These are phyloP conservation scores for Sphaerulina vaccinii DNA, from an alignment of 2,329 filamentous ascomycete species.

Conservation along the genomic window DNA sequence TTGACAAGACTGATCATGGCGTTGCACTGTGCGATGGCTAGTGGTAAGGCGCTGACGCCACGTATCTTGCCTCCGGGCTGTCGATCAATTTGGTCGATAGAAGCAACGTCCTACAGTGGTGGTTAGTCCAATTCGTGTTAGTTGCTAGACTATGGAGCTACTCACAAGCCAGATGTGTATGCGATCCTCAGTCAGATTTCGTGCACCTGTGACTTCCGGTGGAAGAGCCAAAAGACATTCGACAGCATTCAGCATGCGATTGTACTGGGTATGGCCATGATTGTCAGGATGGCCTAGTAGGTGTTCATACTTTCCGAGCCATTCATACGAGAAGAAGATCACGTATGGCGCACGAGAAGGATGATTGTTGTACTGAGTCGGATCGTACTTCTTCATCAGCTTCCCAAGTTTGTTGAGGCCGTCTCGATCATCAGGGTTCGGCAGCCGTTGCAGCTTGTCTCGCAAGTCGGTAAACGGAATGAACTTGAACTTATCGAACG, in stretches of 20 bases:
- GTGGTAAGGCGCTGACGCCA: slow-evolving; percentile 40
- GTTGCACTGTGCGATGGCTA: slow-evolving; percentile 44
- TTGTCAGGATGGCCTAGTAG: slow-evolving; percentile 2
- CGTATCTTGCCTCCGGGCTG: slow-evolving; percentile 25
- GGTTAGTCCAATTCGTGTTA: neutral
- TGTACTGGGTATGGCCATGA: slow-evolving; percentile 9
- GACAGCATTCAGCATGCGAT: neutral
- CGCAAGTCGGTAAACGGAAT: too few species aligned
- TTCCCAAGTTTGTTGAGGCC: too few species aligned
- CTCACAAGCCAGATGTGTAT: neutral
- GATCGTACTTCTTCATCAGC: too few species aligned
- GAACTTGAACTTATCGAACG: too few species aligned
- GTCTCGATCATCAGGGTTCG: too few species aligned
- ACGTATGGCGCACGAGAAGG: too few species aligned
- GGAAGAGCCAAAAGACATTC: neutral
- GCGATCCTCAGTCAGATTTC: too few species aligned
- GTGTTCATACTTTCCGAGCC: slow-evolving; percentile 4
- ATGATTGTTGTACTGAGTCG: too few species aligned
- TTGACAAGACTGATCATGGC: slow-evolving; percentile 43
- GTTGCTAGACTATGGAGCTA: too few species aligned
- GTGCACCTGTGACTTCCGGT: neutral
- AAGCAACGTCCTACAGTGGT: slow-evolving; percentile 39
- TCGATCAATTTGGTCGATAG: slow-evolving; percentile 41
- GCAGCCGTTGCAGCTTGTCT: too few species aligned
- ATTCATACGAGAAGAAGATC: slow-evolving; percentile 12